Conservation (phyloP, 148 eudicot species). For the Vaccinium darrowii region DNA sequence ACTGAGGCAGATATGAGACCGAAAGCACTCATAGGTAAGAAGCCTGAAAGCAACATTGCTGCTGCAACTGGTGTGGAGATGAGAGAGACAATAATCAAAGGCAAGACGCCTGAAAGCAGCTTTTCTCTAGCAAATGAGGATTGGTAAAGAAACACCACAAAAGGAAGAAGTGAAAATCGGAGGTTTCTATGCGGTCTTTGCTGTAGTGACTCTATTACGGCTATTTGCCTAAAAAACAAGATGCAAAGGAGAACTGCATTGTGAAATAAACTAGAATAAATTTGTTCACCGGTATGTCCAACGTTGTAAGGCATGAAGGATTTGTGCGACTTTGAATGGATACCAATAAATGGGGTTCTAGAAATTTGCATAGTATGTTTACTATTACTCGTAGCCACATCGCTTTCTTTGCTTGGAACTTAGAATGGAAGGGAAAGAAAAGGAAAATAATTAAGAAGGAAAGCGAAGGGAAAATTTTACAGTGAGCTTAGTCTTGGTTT, state of each 20-base stretch:
- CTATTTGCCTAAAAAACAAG: neutral
- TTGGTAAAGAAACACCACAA: neutral
- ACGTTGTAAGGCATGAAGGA: neutral
- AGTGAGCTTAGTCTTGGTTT: no score
- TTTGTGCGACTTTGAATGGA: neutral
- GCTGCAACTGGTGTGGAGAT: neutral
- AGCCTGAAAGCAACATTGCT: neutral
- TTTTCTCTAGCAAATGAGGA: neutral
- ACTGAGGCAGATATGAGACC: no score
- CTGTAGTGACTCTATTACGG: neutral
- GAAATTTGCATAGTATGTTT: no score
- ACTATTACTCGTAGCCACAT: no score
- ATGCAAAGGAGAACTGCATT: neutral
- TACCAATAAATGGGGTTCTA: no score
- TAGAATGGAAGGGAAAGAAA: no score
- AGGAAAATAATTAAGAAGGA: no score
- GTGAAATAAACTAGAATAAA: neutral
- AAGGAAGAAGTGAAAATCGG: neutral
- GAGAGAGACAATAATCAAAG: neutral
- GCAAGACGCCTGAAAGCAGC: neutral
- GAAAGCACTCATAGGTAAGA: no score
- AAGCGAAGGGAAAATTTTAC: no score
- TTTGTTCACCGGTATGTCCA: neutral
- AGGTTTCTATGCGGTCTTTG: neutral
- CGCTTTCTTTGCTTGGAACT: no score